A percentile compares a stretch with the other conserved stretches of the same genome.
phyloP scores from a whole-genome alignment of 2,329 filamentous ascomycete genomes.

The Escovopsis sp. region DNA sequence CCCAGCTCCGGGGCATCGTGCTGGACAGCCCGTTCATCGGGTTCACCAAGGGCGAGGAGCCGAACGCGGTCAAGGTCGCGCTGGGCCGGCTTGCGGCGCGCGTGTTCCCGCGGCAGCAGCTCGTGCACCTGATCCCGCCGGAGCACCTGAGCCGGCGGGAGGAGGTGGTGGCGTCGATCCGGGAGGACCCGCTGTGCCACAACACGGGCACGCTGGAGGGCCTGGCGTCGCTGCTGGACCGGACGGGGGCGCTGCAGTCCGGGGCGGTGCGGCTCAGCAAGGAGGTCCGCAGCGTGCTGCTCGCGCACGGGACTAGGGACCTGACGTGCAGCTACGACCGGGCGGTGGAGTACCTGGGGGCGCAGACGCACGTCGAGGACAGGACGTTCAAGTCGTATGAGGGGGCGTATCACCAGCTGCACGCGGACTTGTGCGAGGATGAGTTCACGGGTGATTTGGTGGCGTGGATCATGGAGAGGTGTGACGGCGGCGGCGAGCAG shows the following conservation, averaged over 20 bases:
- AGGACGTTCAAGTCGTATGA: slow-evolving; percentile 60
- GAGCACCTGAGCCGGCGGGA: slow-evolving; percentile 54
- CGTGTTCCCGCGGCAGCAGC: slow-evolving; percentile 52
- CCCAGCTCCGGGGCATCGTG: slow-evolving; percentile 56
- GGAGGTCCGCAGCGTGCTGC: slow-evolving; percentile 49
- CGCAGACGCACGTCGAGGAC: slow-evolving; percentile 43
- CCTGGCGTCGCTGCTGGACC: slow-evolving; percentile 61
- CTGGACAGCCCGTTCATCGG: slow-evolving; percentile 68
- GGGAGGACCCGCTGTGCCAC: slow-evolving; percentile 59
- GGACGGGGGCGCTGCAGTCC: slow-evolving; percentile 44
- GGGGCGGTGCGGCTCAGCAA: slow-evolving; percentile 39
- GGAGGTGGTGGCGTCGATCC: slow-evolving; percentile 43
- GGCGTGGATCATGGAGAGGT: slow-evolving; percentile 47
- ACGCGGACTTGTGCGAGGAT: slow-evolving; percentile 41
- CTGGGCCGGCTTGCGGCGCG: slow-evolving; percentile 53
- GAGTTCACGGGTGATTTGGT: slow-evolving; percentile 44
- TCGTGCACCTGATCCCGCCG: slow-evolving; percentile 50
- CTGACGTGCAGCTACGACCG: slow-evolving; percentile 50
- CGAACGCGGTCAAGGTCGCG: slow-evolving; percentile 46
- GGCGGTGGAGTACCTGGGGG: slow-evolving; percentile 48
- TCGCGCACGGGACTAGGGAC: slow-evolving; percentile 67
- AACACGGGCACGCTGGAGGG: slow-evolving; percentile 78
- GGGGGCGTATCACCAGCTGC: slow-evolving; percentile 65
- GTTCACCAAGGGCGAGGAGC: slow-evolving; percentile 50
- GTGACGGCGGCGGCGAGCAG: slow-evolving; percentile 7